Base-by-base conservation (phyloP, 2,329 filamentous ascomycete genomes). In the Claviceps fusiformis region DNA sequence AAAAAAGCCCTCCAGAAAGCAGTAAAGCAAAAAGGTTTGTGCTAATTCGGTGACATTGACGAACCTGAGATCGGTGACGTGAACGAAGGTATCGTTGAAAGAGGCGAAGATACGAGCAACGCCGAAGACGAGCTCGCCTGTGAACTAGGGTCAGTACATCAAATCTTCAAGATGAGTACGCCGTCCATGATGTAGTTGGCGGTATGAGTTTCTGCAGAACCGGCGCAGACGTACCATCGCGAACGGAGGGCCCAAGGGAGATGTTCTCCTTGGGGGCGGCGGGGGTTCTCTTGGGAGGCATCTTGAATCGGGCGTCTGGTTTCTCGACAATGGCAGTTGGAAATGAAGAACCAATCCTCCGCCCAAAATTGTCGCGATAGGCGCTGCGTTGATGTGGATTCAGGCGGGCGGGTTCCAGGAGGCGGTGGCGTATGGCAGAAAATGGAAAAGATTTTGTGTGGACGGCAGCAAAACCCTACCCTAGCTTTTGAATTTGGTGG, bases 51-150 rank as follows among this genome's bases (percentile, higher is more conserved):
- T 58, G 59, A 41, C 48, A 24, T 24, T 24, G 68, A 81, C 82
- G 73, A 77, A 90, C 86, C 80, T 85, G 75, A 98, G 89, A 95
- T 97, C 93, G 81, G 93, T 98, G 73, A 98, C 89, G 81, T 98
- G 93, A 74, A 98, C 93, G 80, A 90, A 90, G 73, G 86, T 90
- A 71, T 90, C 87, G 79, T 90, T 90, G 83, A 90, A 90, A 63
- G 89, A 95, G 70, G 91, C 91, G 77, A 96, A 72, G 81, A 96
- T 96, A 75, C 91, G 89, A 74, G 91, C 91, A 78, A 95, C 91
- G 75, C 91, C 91, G 75, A 96, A 96, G 75, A 95, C 90, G 75
- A 95, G 88, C 80, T 95, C 89, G 79, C 90, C 90, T 92, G 64
- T 62, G 59, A 52, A 54, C 46, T 31, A 39, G 19, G 48, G 56